Evolutionary conservation across 2,329 filamentous ascomycete genomes (phyloP), one percentile per base, ranked within the genome.

Genomic region (Paradendryphiella salina): DNA sequence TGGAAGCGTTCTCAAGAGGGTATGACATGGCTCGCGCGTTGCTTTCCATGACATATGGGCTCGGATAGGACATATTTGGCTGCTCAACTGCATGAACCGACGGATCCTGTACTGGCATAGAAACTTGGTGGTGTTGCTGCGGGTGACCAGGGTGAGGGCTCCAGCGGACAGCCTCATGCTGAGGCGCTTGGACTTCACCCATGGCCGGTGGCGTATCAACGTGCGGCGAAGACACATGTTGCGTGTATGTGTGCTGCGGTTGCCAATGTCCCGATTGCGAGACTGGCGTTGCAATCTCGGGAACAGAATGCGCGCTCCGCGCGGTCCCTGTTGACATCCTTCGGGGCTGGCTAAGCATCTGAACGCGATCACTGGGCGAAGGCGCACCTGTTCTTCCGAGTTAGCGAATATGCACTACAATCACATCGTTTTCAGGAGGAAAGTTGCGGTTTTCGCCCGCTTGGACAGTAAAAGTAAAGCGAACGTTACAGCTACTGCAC

Each of bases 1-100:
- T 62, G 36, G 69, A 54, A 2, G 67, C 55, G 41, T 65, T 71
- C 50, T 75, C 72, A n/a, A 72, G 50, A 13, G 72, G 72, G 46
- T 74, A 75, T 5, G 71, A 73, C 63, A 75, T 70, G 38, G 72
- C 64, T 48, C 72, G 66, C 17, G 68, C 56, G 46, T 69, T 74
- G 48, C 64, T 64, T 45, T 75, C 73, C 59, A 74, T 55, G 13
- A 67, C 61, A 51, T 75, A 75, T 8, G 70, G 62, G 46, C 65
- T 72, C 10, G 70, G 65, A 31, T 72, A 73, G 4, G 67, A 61
- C 57, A 71, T 60, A 36, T 52, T 62, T 26, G 59, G 37, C 32
- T 61, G 57, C 33, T 72, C 67, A 4, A 67, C 63, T 2, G 69
- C 58, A 37, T 72, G 68, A 9, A 67, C 56, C 5, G 67, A 66